These are phyloP conservation scores for Hordeum pubiflorum DNA, from an alignment of 202 grass and related monocot species.

Conservation along the genomic window DNA sequence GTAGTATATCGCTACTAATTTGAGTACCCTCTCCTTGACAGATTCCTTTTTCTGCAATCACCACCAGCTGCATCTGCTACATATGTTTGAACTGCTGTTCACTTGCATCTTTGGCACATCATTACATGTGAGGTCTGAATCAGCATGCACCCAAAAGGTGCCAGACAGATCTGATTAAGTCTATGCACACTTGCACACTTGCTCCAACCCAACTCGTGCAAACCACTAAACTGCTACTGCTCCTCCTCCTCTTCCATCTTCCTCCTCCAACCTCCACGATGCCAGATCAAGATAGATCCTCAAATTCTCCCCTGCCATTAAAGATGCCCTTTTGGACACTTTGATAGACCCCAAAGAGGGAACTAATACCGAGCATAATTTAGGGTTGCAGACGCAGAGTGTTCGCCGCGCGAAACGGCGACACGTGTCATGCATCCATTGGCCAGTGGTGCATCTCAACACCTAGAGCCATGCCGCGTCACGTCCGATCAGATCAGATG, in stretches of 20 bases:
- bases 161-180: constrained; percentile 28
- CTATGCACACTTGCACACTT: constrained; percentile 29
- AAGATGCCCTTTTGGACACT: constrained; percentile 39
- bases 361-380: constrained; percentile 2
- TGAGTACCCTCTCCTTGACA: neutral
- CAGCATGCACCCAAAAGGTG: constrained; percentile 24
- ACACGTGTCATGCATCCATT: neutral
- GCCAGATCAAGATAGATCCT: constrained; percentile 34
- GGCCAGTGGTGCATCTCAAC: neutral
- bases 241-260: neutral
- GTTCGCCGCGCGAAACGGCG: neutral
- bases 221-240: constrained; percentile 39
- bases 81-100: constrained; percentile 17
- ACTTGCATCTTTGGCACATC: neutral
- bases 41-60: neutral
- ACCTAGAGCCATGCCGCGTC: constrained; percentile 14
- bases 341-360: constrained; percentile 16
- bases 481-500: constrained; percentile 33
- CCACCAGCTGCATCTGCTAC: constrained; percentile 22
- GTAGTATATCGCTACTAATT: neutral
- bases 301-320: constrained; percentile 16
- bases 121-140: constrained; percentile 36
- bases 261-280: neutral
- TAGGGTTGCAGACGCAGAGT: neutral
- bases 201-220: constrained; percentile 34